Percentiles rank a stretch among this genome's conserved stretches.
phyloP scores from a whole-genome alignment of 2,329 filamentous ascomycete genomes.

The Colletotrichum australisinense region DNA sequence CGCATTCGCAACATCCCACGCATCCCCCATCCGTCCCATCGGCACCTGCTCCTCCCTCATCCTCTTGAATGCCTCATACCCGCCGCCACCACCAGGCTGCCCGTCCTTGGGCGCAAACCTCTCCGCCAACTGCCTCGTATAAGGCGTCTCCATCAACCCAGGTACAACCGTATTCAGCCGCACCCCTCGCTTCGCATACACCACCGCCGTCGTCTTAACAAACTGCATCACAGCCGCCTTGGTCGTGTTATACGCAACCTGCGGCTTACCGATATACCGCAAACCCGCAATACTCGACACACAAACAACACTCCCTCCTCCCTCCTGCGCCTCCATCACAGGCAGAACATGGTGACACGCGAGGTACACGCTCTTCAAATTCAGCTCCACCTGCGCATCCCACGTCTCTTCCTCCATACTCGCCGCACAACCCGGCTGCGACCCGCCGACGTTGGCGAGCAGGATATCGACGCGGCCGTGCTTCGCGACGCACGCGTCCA shows the following conservation, averaged over 20 bases:
- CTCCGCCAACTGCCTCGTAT: constrained; percentile 51
- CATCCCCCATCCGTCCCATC: constrained; percentile 68
- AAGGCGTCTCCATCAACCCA: constrained; percentile 67
- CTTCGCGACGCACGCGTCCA: constrained; percentile 61
- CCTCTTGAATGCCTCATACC: constrained; percentile 47
- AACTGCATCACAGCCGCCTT: constrained; percentile 65
- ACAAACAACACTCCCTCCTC: constrained; percentile 56
- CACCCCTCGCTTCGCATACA: constrained; percentile 59
- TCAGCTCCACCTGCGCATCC: constrained; percentile 65
- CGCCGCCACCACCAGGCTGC: background rate
- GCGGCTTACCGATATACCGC: constrained; percentile 59
- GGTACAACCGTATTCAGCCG: constrained; percentile 67
- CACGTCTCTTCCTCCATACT: constrained; percentile 60
- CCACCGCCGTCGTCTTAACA: constrained; percentile 59
- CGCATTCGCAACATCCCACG: constrained; percentile 69
- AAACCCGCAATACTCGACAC: constrained; percentile 61
- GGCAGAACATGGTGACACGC: constrained; percentile 64
- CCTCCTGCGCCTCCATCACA: constrained; percentile 61
- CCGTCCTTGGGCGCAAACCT: constrained; percentile 53
- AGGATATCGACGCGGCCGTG: constrained; percentile 70
- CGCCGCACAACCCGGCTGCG: constrained; percentile 62
- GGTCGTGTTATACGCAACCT: constrained; percentile 64
- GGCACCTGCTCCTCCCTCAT: constrained; percentile 68
- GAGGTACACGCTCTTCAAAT: constrained; percentile 67
- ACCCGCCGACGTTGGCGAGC: constrained; percentile 70